Conservation (phyloP, 2,329 filamentous ascomycete genomes). For the Aspergillus sp. region DNA sequence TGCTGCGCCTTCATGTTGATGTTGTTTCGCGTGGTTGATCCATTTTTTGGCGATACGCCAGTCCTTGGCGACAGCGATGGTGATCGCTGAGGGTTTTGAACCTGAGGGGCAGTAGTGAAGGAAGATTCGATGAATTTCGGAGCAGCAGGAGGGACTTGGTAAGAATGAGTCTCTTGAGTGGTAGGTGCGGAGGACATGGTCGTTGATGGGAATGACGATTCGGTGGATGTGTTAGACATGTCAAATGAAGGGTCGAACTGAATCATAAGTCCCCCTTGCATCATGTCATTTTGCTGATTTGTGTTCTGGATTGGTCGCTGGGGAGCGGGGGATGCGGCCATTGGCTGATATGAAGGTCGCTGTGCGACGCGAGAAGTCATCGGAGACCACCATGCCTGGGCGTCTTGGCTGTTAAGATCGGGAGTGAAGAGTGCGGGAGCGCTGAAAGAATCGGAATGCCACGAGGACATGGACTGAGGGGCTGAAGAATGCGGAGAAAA, state of each 20-base stretch:
- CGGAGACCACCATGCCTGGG: conserved; percentile 38
- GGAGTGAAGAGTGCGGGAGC: conserved; percentile 34
- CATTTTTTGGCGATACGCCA: conserved; percentile 25
- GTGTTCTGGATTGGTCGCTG: conserved; percentile 26
- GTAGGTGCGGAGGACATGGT: conserved; percentile 13
- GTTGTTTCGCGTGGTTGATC: conserved; percentile 17
- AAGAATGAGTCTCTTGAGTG: conserved; percentile 11
- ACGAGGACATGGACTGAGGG: conserved; percentile 35
- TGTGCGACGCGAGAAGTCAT: conserved; percentile 29
- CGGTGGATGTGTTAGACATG: conserved; percentile 21
- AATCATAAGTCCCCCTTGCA: conserved; percentile 38
- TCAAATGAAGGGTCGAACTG: conserved; percentile 34
- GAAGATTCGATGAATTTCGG: conserved; percentile 23
- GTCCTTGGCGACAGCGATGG: conserved; percentile 34
- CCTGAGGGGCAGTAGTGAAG: conserved; percentile 25
- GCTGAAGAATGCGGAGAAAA: conserved; percentile 36
- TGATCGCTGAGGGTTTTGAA: conserved; percentile 21
- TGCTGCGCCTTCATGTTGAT: conserved; percentile 23
- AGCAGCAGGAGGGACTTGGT: conserved; percentile 11
- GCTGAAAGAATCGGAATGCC: conserved; percentile 36
- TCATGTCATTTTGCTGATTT: conserved; percentile 26
- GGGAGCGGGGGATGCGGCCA: conserved; percentile 29
- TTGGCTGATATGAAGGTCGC: conserved; percentile 30
- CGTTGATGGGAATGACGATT: conserved; percentile 21
- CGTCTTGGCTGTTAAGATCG: conserved; percentile 32